These are phyloP conservation scores for Westerdykella ornata DNA, from an alignment of 2,329 filamentous ascomycete genomes.

Conservation along the genomic window DNA sequence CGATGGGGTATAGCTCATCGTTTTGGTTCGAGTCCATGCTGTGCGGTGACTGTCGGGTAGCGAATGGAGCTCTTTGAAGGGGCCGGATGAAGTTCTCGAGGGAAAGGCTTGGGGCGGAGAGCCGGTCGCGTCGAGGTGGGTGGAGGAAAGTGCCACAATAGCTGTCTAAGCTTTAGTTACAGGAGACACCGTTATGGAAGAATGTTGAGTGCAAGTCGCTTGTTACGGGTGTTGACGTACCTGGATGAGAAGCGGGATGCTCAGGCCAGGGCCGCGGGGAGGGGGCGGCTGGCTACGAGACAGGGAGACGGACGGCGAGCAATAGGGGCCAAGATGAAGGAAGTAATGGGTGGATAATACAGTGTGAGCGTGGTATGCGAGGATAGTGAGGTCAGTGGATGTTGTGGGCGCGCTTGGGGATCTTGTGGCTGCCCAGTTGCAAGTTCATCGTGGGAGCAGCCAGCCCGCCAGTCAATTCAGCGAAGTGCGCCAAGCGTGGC, in stretches of 20 bases:
- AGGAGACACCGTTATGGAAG: too few relatives aligned
- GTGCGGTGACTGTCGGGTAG: conserved; percentile 16
- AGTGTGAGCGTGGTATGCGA: conserved; percentile 10
- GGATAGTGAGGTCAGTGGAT: conserved; percentile 7
- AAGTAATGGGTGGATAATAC: conserved; percentile 16
- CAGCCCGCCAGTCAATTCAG: neutral
- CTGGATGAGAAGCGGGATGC: conserved; percentile 13
- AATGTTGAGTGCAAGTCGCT: too few relatives aligned
- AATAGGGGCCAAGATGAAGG: conserved; percentile 11
- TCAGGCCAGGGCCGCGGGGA: neutral
- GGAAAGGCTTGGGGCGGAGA: conserved; percentile 5
- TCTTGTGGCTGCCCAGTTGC: too few relatives aligned
- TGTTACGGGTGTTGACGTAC: conserved; percentile 29
- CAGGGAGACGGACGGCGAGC: neutral
- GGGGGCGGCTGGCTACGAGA: neutral
- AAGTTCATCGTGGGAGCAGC: too few relatives aligned
- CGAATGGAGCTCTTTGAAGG: conserved; percentile 10
- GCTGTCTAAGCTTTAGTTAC: conserved; percentile 17
- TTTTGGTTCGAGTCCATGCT: conserved; percentile 87
- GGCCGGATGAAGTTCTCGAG: conserved; percentile 17
- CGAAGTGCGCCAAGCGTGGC: conserved; percentile 9
- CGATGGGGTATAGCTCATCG: conserved; percentile 99
- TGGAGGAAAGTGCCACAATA: conserved; percentile 1
- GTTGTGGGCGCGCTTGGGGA: conserved; percentile 7
- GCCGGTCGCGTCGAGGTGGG: conserved; percentile 10